Conservation (phyloP, 176 grass and related monocot species). For the Rhynchospora pubera region DNA sequence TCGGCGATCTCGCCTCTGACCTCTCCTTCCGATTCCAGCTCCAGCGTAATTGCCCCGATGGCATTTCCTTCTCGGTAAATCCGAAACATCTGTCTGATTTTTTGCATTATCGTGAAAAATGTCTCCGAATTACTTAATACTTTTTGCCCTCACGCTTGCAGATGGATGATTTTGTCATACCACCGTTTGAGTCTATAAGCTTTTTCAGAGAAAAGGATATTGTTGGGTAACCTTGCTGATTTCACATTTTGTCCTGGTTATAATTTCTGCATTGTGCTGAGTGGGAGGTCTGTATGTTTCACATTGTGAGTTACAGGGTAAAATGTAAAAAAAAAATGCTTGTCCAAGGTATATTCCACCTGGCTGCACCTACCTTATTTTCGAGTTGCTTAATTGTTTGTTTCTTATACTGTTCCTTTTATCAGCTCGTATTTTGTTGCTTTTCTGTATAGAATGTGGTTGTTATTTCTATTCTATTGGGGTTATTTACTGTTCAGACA, state of each 20-base stretch:
- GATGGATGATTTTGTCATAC: slow-evolving; percentile 78
- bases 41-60: slow-evolving; percentile 32
- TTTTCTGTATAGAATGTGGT: too few species aligned
- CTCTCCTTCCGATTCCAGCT: slow-evolving; percentile 41
- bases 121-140: not conserved
- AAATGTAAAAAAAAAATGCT: not conserved
- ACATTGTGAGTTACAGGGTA: not conserved
- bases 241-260: not conserved
- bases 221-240: slow-evolving; percentile 44
- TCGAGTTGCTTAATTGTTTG: not conserved
- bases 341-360: not conserved
- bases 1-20: slow-evolving; percentile 10
- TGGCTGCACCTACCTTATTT: slow-evolving; percentile 8
- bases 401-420: too few species aligned
- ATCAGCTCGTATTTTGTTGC: too few species aligned
- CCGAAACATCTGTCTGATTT: not conserved
- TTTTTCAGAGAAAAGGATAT: slow-evolving; percentile 84
- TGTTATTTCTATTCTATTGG: too few species aligned
- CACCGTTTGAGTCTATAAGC: slow-evolving; percentile 52
- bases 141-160: not conserved
- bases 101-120: not conserved
- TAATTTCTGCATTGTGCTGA: not conserved
- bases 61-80: slow-evolving; percentile 44
- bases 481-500: too few species aligned
- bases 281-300: slow-evolving; percentile 1